Percentiles rank a stretch among this genome's conserved stretches.
phyloP scores from a whole-genome alignment of 2,329 filamentous ascomycete species.

The Pestalotiopsis sp. region DNA sequence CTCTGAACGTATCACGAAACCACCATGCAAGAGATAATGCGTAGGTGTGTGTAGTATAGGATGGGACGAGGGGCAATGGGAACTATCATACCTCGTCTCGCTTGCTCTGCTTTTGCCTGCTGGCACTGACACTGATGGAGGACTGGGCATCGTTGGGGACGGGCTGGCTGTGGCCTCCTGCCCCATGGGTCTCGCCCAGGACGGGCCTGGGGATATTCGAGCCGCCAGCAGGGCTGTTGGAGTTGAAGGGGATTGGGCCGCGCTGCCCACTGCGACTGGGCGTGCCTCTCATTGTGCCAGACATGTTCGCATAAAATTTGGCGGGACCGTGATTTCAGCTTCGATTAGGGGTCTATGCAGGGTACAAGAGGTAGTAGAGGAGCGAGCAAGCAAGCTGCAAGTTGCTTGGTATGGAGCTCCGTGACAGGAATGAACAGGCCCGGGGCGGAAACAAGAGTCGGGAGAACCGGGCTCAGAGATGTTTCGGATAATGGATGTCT shows the following conservation, averaged over 20 bases:
- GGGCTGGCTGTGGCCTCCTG: constrained; percentile 22
- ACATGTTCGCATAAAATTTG: constrained; percentile 44
- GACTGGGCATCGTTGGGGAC: constrained; percentile 66
- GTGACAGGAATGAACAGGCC: not conserved
- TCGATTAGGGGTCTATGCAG: constrained; percentile 11
- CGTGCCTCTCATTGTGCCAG: constrained; percentile 69
- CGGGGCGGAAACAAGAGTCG: not conserved
- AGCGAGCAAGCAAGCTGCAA: not conserved
- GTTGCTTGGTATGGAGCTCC: not conserved
- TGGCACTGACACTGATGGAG: constrained; percentile 69
- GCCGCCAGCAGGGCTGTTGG: constrained; percentile 56
- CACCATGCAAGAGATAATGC: not conserved
- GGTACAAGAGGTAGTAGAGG: not conserved
- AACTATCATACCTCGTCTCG: constrained; percentile 83
- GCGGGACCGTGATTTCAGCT: constrained; percentile 20
- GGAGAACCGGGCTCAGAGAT: not conserved
- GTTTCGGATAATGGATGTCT: not conserved
- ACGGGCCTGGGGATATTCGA: constrained; percentile 76
- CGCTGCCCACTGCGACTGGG: constrained; percentile 64
- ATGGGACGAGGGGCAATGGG: constrained; percentile 5
- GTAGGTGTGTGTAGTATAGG: not conserved
- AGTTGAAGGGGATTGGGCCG: constrained; percentile 53
- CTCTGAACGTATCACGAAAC: not conserved
- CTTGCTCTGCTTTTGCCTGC: constrained; percentile 94
- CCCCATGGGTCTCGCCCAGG: constrained; percentile 47